These are phyloP conservation scores for Tylopilus sp. DNA, from an alignment of 1,284 basidiomycete species.

Conservation along the genomic window DNA sequence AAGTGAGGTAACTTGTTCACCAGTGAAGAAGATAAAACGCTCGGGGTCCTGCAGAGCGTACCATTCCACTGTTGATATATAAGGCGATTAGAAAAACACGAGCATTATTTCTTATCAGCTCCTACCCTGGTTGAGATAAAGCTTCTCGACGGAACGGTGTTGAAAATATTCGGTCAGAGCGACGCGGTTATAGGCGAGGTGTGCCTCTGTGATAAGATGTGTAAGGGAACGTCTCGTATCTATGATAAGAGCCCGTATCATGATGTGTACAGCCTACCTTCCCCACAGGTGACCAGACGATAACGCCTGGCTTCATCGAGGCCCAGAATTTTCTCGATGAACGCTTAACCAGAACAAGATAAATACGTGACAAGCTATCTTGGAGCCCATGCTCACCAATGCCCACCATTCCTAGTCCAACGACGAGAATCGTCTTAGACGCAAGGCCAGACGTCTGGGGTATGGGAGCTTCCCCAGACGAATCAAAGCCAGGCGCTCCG, in stretches of 20 bases:
- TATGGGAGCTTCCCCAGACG: neutral
- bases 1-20: constrained; percentile 52
- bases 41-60: constrained; percentile 56
- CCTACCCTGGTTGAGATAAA: constrained; percentile 58
- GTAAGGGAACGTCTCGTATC: constrained; percentile 4
- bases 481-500: neutral
- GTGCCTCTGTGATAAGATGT: constrained; percentile 14
- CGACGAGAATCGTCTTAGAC: constrained; percentile 42
- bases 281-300: constrained; percentile 59
- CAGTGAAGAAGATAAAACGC: constrained; percentile 50
- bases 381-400: constrained; percentile 42
- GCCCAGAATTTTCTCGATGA: constrained; percentile 64
- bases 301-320: constrained; percentile 49
- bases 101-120: constrained; percentile 5
- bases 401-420: constrained; percentile 69
- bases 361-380: constrained; percentile 4
- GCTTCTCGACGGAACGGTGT: constrained; percentile 58
- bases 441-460: neutral
- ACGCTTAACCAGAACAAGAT: constrained; percentile 38
- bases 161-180: constrained; percentile 64
- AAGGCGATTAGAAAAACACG: neutral
- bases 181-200: constrained; percentile 48
- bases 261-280: constrained; percentile 38
- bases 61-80: constrained; percentile 42
- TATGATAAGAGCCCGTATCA: constrained; percentile 2